Base-by-base conservation (phyloP, 306 rosid genomes). In the Corylus heterophylla region DNA sequence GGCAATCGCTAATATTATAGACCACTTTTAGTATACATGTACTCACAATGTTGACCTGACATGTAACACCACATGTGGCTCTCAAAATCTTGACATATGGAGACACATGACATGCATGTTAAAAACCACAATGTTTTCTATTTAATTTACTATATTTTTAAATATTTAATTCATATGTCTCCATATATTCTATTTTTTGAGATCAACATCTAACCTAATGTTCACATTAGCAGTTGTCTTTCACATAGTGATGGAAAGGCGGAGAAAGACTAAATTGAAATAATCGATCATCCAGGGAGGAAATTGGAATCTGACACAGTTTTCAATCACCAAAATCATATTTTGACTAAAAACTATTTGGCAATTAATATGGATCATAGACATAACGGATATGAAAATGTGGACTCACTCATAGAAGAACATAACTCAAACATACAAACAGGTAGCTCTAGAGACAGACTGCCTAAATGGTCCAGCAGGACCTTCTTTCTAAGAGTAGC, bases 401-500 rank as follows among this genome's bases (percentile, higher is more conserved):
- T 14, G 7, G 35, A 2, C 50, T 71, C 50, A 69, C 69, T 49
- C 31, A 68, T 59, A 54, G 75, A 68, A 54, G 35, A 52, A 8
- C 27, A 82, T 17, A 79, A n/a, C 20, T n/a, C 45, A 69, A 78
- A 72, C 68, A 62, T 54, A 67, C 18, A 84, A 48, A 66, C 76
- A 42, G 37, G 52, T 70, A 50, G 74, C 69, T 63, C 37, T 75
- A 68, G 73, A 66, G 5, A 68, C 12, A 76, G 78, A 77, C 22
- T 56, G 81, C 54, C 54, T 47, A 54, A 61, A 39, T 18, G 70
- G 47, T 54, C 74, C 25, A 69, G 13, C 54, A 52, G 73, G 74
- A 78, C 66, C 67, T 58, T 39, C 47, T 50, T 61, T 74, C 82
- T 17, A 22, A 12, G 18, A 59, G 66, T 54, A 71, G 70, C 56